Evolutionary conservation across 345 rosid species (phyloP), one percentile per base, ranked within the genome.

Genomic region (Microcos paniculata): DNA sequence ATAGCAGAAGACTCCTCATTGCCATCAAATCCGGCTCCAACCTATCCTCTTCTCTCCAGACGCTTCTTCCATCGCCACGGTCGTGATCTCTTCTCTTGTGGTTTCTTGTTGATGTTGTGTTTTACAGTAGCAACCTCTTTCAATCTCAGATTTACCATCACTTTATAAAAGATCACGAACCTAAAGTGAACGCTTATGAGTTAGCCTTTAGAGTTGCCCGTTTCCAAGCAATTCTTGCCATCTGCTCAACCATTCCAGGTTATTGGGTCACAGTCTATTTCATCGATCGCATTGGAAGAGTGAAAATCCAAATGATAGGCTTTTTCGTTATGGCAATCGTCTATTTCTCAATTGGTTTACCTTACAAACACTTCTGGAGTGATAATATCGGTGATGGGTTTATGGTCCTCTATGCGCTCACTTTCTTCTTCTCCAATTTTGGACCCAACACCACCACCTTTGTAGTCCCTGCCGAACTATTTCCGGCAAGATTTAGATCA

Each of bases 391-490:
- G 77, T 30, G 15, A 5, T 0, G 90, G 86, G 0, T 91, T 93
- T 73, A 66, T 90, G 67, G 33, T 84, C 64, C 76, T 91, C 1
- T 90, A 89, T 16, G 87, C 84, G 4, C 81, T 88, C 10, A 82
- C 88, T 0, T 91, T 89, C 81, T 93, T 93, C 89, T 93, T 93
- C 42, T 83, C 92, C 52, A 93, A 93, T 79, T 90, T 90, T 43
- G 98, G 98, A 49, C 98, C 97, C 6, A 93, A 93, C 74, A 85
- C 94, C 1, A 91, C 97, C 3, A 91, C 98, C 0, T 93, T 91
- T 70, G 89, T 93, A 0, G 85, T 90, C 49, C 98, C 98, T 0
- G 96, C 97, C 0, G 97, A 93, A 63, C 90, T 91, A 24, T 93
- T 93, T 55, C 98, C 98, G 2, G 91, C 98, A 0, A 85, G 98